Base-by-base conservation (phyloP, 805 yeast genomes). In the Phaffomyces thermotolerans region DNA sequence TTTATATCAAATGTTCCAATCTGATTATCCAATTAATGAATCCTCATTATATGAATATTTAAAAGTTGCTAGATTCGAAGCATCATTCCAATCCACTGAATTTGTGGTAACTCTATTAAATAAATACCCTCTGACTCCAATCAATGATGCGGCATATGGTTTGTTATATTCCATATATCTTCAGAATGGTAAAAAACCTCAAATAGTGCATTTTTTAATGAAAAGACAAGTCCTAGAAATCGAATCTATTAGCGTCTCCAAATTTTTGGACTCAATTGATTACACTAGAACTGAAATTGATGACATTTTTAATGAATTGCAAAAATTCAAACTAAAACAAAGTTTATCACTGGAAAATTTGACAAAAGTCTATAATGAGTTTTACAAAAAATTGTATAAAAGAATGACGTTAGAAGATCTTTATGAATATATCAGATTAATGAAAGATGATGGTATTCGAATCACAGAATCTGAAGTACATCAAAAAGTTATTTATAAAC, bases 1-100 rank as follows among this genome's bases (percentile, higher is more conserved):
- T 1, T 42, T 58, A 1, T 51, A 53, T 33, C 60, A 58, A 34
- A 55, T 58, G 59, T 50, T 55, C 5, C 44, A 45, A 8, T 47
- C 54, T 2, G 50, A 55, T 22, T 49, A 50, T 40, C 60, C 62
- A 12, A 53, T 56, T 41, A 50, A 53, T 40, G 43, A 47, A 2
- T 34, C 44, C 20, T 54, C 60, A 3, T 22, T 57, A 2, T 47
- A 50, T 37, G 47, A 40, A 14, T 55, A 52, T 31, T 27, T 57
- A 23, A 45, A 37, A 32, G 44, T 45, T 14, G 50, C 58, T 5
- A 44, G 44, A 12, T 39, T 47, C 22, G 51, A 47, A 2, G 45
- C 54, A 1, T 49, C 46, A 3, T 54, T 56, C 34, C 47, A 53
- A 12, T 44, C 51, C 0, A 33, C 54, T 3, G 43, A 44, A 18